phyloP scores from a whole-genome alignment of 352 stramenopile species.

The Phytophthora megakarya region DNA sequence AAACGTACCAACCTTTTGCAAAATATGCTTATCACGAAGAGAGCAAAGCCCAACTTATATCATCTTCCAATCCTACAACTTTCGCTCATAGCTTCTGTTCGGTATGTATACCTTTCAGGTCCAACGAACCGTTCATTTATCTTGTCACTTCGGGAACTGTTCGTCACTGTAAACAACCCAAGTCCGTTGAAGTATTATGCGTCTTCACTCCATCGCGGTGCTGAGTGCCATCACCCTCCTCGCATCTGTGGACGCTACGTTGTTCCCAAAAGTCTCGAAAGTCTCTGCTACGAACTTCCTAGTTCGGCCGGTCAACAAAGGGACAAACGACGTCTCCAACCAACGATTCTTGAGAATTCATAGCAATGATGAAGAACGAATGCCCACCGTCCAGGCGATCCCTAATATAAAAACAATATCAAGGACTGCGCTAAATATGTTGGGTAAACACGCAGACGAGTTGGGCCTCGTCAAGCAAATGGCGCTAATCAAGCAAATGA shows the following conservation, averaged over 20 bases:
- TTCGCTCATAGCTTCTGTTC: no score
- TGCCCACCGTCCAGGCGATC: background rate
- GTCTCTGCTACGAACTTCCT: background rate
- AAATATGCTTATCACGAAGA: no score
- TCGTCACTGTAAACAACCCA: no score
- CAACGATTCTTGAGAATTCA: background rate
- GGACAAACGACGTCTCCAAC: background rate
- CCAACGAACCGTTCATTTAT: no score
- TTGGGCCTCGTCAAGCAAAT: slow-evolving; percentile 4
- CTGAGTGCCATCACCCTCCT: background rate
- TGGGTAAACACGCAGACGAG: slow-evolving; percentile 5
- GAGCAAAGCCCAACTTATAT: no score
- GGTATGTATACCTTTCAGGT: no score
- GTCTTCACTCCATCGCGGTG: background rate
- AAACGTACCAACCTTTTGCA: no score
- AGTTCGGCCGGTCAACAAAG: background rate
- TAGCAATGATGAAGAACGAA: background rate
- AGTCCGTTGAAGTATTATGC: no score
- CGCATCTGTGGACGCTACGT: background rate
- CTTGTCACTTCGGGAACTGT: no score
- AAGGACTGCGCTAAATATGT: slow-evolving; percentile 1
- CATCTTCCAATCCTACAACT: no score
- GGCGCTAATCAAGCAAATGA: background rate
- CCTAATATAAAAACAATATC: background rate
- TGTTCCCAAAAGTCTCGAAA: background rate